Percentiles rank a stretch among this genome's conserved stretches.
Evolutionary conservation across 805 yeast species (phyloP).

Genomic region (Nakazawaea ishiwadae): DNA sequence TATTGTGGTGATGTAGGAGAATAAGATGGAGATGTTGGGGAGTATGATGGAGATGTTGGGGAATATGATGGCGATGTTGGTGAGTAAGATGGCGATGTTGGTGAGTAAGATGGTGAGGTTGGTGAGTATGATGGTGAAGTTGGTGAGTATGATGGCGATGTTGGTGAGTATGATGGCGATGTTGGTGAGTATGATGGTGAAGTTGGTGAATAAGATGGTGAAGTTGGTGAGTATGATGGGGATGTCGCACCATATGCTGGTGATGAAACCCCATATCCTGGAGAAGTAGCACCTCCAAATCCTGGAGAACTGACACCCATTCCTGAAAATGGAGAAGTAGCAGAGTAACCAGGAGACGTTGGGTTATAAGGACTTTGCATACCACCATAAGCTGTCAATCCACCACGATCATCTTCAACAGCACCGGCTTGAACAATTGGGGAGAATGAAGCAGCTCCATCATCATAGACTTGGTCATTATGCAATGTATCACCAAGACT

Average conservation of each 20-base stretch:
- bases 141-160: constrained; percentile 75
- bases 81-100: constrained; percentile 64
- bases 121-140: constrained; percentile 64
- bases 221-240: constrained; percentile 63
- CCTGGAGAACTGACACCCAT: constrained; percentile 52
- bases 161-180: constrained; percentile 72
- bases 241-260: constrained; percentile 66
- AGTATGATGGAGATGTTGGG: constrained; percentile 68
- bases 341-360: constrained; percentile 33
- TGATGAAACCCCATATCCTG: constrained; percentile 71
- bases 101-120: constrained; percentile 54
- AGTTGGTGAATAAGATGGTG: constrained; percentile 69
- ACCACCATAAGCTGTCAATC: constrained; percentile 84
- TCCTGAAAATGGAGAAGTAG: constrained; percentile 56
- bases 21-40: constrained; percentile 78
- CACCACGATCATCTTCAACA: constrained; percentile 63
- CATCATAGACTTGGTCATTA: constrained; percentile 37
- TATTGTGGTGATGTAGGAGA: constrained; percentile 73
- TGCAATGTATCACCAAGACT: constrained; percentile 60
- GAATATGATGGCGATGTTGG: constrained; percentile 81
- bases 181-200: constrained; percentile 70
- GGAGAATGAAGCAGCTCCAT: constrained; percentile 77
- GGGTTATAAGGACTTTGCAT: constrained; percentile 35
- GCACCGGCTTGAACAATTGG: constrained; percentile 88
- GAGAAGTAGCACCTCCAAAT: constrained; percentile 51